Conservation (phyloP, 2,329 filamentous ascomycete species). For the Chaetomiaceae sp. region DNA sequence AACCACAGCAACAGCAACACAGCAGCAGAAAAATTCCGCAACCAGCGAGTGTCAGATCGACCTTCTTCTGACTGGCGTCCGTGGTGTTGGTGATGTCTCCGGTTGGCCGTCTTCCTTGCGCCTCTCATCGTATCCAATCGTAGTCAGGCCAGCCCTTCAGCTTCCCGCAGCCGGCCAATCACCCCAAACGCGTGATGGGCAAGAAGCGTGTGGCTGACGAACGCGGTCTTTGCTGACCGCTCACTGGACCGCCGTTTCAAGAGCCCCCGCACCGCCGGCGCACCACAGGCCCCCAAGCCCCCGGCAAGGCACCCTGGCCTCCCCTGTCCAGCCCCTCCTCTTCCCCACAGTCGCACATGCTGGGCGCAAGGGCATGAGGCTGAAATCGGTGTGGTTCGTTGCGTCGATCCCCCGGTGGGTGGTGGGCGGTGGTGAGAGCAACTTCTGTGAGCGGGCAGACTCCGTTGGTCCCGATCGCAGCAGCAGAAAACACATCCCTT, state of each 20-base stretch:
- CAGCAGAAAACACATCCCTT: slow-evolving; percentile 9
- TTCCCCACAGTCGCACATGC: slow-evolving; percentile 22
- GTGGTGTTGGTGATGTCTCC: slow-evolving; percentile 2
- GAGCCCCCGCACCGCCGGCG: slow-evolving; percentile 10
- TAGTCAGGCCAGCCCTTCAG: slow-evolving; percentile 4
- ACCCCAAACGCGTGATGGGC: not conserved
- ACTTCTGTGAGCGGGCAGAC: too few relatives aligned
- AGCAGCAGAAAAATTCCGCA: not conserved
- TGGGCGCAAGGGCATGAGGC: slow-evolving; percentile 29
- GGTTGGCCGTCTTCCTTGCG: not conserved
- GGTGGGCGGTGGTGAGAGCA: slow-evolving; percentile 6
- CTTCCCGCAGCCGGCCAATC: slow-evolving; percentile 1
- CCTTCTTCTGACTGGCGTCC: not conserved
- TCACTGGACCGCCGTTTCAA: slow-evolving; percentile 9
- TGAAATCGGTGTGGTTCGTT: slow-evolving; percentile 26
- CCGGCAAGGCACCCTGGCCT: slow-evolving; percentile 13
- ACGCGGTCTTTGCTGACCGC: slow-evolving; percentile 12
- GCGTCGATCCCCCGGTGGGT: slow-evolving; percentile 13
- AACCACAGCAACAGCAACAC: slow-evolving; percentile 1
- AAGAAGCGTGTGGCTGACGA: slow-evolving; percentile 19
- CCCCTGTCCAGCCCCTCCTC: slow-evolving; percentile 18
- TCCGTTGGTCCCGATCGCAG: not conserved
- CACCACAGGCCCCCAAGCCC: slow-evolving; percentile 9
- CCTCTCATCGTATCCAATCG: not conserved
- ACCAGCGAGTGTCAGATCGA: not conserved